phyloP scores from a whole-genome alignment of 768 basidiomycete genomes.

The Hericium alpestre region DNA sequence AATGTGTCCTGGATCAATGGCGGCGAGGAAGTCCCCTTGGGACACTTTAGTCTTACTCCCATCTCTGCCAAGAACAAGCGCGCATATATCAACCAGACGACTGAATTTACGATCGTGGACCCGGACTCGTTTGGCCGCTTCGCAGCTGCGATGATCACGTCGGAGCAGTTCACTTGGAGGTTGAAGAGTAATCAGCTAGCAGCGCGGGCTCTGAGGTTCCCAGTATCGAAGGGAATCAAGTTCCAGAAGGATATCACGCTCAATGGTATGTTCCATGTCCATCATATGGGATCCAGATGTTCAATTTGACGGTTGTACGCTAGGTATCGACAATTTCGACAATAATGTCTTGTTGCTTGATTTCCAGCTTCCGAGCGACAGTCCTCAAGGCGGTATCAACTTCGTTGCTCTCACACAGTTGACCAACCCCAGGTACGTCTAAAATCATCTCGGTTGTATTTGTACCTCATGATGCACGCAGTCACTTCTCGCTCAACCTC shows the following conservation, averaged over 20 bases:
- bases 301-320: background rate
- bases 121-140: slow-evolving; percentile 51
- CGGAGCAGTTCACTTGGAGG: slow-evolving; percentile 58
- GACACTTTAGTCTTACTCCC: slow-evolving; percentile 37
- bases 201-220: slow-evolving; percentile 60
- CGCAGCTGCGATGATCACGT: slow-evolving; percentile 53
- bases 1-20: slow-evolving; percentile 49
- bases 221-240: slow-evolving; percentile 50
- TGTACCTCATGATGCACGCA: slow-evolving; percentile 14
- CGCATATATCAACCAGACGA: slow-evolving; percentile 52
- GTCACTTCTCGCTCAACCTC: slow-evolving; percentile 59
- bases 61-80: slow-evolving; percentile 44
- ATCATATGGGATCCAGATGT: background rate
- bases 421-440: slow-evolving; percentile 42
- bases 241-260: slow-evolving; percentile 53
- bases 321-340: slow-evolving; percentile 55
- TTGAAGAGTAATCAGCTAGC: slow-evolving; percentile 44
- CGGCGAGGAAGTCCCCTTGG: slow-evolving; percentile 38
- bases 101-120: slow-evolving; percentile 46
- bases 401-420: slow-evolving; percentile 48
- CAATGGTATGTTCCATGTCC: slow-evolving; percentile 32
- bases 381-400: slow-evolving; percentile 56
- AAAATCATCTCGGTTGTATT: background rate
- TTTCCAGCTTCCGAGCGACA: slow-evolving; percentile 56
- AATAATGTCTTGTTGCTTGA: slow-evolving; percentile 44